Base-by-base conservation (phyloP, 768 basidiomycete species). In the Naematelia encephala region DNA sequence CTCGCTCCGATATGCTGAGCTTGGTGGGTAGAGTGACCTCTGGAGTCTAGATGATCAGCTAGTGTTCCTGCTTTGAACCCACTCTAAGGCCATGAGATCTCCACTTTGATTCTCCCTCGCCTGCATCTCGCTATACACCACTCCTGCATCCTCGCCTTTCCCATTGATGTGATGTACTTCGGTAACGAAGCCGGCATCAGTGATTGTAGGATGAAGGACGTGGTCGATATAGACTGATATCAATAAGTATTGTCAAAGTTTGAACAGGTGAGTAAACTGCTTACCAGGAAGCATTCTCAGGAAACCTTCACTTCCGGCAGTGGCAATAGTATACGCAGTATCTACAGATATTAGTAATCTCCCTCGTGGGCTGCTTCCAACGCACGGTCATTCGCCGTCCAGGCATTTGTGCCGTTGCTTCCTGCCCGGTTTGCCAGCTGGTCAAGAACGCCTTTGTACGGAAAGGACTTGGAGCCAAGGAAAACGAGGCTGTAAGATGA, bases 361-460 rank as follows among this genome's bases (percentile, higher is more conserved):
- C 5, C 11, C 14, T 25, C 22, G 19, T 26, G 49, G 42, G 12
- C 46, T 21, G 13, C 16, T n/a, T 27, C 11, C 1, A 43, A 48
- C 65, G 60, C 34, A 70, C 63, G 66, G 49, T 71, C 74, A 62
- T 71, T 92, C 71, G 89, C 94, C 2, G 96, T 98, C 96, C 94
- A 99, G 1, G 94, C 94, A 75, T 97, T 96, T 12, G 79, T 80
- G 2, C 79, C 66, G 56, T 76, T 67, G 28, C 78, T 77, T 23
- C 73, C 76, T 8, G 90, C 90, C 56, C 92, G 85, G 75, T 97
- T 98, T 2, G 96, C 96, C 21, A 99, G 82, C 57, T 89, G 86
- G 79, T 98, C 94, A 55, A 99, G 84, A 53, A 97, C 86, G 21
- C 93, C 94, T 75, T 98, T 97, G 82, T 90, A 90, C 0, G 94